Evolutionary conservation across 345 rosid genomes (phyloP).

Genomic region (Gossypium mustelinum): DNA sequence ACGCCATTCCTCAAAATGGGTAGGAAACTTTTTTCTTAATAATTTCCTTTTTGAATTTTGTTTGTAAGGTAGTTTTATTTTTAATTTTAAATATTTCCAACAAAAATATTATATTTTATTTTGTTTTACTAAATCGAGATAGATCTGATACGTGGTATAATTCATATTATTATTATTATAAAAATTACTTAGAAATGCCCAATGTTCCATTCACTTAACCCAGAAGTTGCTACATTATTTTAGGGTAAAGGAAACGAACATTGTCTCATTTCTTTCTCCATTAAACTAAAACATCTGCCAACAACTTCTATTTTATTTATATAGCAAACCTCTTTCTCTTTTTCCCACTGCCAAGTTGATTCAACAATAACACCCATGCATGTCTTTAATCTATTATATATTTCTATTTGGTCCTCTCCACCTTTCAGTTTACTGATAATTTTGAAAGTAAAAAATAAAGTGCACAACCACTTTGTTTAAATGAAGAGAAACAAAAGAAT

Average conservation of each 20-base stretch:
- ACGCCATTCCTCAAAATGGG: too few species aligned
- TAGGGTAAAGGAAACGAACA: conserved; percentile 5
- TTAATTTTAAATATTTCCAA: too few species aligned
- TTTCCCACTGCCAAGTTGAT: conserved; percentile 6
- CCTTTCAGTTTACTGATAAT: not conserved
- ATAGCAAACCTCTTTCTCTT: conserved; percentile 6
- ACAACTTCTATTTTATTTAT: conserved; percentile 14
- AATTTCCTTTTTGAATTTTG: too few species aligned
- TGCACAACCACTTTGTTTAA: not conserved
- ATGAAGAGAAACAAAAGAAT: conserved; percentile 11
- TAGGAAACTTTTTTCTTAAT: too few species aligned
- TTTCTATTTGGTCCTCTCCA: conserved; percentile 19
- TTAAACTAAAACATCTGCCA: conserved; percentile 1
- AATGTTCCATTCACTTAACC: not conserved
- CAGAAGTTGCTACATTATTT: conserved; percentile 1
- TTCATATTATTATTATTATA: not conserved
- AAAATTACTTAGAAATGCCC: not conserved
- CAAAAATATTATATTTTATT: not conserved
- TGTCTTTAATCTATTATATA: not conserved
- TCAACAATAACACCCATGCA: not conserved
- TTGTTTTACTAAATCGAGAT: not conserved
- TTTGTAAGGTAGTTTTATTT: too few species aligned
- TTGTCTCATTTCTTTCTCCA: not conserved
- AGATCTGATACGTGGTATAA: not conserved
- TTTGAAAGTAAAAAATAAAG: not conserved